A percentile compares a stretch with the other conserved stretches of the same genome.
Evolutionary conservation across 1,284 basidiomycete species (phyloP).

Genomic region (Blastosporella zonata): DNA sequence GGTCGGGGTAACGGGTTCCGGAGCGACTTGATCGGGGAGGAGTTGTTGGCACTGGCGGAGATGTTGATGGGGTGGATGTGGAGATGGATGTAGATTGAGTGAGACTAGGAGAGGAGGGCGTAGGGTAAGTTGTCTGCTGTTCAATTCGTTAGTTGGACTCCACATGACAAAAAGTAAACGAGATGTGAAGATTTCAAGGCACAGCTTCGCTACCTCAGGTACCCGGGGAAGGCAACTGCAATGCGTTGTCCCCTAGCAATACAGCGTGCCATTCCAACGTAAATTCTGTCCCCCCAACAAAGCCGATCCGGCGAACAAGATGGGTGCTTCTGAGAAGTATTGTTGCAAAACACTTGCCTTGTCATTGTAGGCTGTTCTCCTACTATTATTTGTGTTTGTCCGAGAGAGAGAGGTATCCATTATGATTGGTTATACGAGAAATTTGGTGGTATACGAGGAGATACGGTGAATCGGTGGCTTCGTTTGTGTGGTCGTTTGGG

Average conservation of each 20-base stretch:
- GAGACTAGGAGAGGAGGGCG: conserved; percentile 29
- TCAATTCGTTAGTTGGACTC: background rate
- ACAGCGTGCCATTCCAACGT: background rate
- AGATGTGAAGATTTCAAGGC: background rate
- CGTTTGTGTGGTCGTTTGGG: conserved; percentile 6
- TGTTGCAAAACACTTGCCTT: conserved; percentile 11
- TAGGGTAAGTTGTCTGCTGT: conserved; percentile 20
- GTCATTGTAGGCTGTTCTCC: conserved; percentile 8
- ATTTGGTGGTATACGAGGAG: background rate
- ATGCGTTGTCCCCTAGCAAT: background rate
- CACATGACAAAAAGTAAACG: background rate
- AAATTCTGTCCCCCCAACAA: background rate
- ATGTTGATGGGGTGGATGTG: conserved; percentile 38
- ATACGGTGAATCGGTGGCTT: background rate
- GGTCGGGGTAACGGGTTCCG: conserved; percentile 51
- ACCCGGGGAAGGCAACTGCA: background rate
- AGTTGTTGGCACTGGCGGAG: conserved; percentile 38
- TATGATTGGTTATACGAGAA: conserved; percentile 3
- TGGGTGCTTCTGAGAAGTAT: background rate
- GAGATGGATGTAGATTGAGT: conserved; percentile 34
- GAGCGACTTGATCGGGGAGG: conserved; percentile 36
- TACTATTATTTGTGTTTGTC: conserved; percentile 8
- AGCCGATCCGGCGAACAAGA: background rate
- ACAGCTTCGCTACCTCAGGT: background rate
- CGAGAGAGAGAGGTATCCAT: conserved; percentile 13